Evolutionary conservation across 768 basidiomycete genomes (phyloP).

Genomic region (Xerocomus spinulosus): DNA sequence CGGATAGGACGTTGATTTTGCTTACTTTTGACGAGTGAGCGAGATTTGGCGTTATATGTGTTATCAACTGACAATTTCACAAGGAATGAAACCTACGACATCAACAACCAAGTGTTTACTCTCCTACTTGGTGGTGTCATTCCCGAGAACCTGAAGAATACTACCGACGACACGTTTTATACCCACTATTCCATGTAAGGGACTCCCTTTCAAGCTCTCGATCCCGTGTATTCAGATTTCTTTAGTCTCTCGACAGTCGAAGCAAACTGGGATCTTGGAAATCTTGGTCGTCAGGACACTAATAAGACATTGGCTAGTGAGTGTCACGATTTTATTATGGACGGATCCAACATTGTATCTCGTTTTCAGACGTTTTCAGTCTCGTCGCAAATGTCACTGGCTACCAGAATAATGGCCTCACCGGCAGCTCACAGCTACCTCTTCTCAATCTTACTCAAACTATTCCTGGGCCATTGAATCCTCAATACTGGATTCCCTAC

Average conservation of each 20-base stretch:
- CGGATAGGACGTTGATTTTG: constrained; percentile 49
- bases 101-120: constrained; percentile 44
- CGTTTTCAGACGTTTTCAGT: constrained; percentile 45
- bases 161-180: constrained; percentile 49
- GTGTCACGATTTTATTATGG: no score
- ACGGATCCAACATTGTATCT: no score
- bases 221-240: background rate
- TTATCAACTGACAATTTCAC: background rate
- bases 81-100: constrained; percentile 24
- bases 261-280: constrained; percentile 55
- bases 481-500: constrained; percentile 37
- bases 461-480: constrained; percentile 41
- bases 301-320: constrained; percentile 34
- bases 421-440: constrained; percentile 25
- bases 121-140: constrained; percentile 43
- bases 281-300: constrained; percentile 52
- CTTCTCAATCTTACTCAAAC: constrained; percentile 36
- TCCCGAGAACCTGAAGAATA: constrained; percentile 39
- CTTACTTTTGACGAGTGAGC: constrained; percentile 60
- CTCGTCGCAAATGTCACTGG: constrained; percentile 45
- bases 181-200: constrained; percentile 48
- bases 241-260: constrained; percentile 46
- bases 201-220: background rate
- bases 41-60: background rate
- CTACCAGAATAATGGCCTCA: constrained; percentile 39